These are phyloP conservation scores for Blastobotrys elegans DNA, from an alignment of 1,139 yeast genomes.

Conservation along the genomic window DNA sequence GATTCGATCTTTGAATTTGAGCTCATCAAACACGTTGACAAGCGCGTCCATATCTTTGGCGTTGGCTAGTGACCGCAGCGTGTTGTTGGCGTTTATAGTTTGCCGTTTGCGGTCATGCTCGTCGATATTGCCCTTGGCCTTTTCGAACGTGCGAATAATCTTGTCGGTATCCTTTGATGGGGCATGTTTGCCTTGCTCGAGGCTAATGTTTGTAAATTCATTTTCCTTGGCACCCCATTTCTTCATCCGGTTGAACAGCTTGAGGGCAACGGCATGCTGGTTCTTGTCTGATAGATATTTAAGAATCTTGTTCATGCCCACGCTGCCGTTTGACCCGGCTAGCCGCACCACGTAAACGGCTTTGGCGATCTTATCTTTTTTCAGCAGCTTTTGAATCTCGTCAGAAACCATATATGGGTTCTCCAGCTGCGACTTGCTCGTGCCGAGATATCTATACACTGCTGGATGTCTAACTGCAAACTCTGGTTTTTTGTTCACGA, in stretches of 20 bases:
- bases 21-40: constrained; percentile 15
- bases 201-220: constrained; percentile 15
- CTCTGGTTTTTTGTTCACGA: constrained; percentile 18
- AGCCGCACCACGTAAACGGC: constrained; percentile 21
- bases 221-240: constrained; percentile 22
- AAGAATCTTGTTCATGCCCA: constrained; percentile 23
- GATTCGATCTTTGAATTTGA: constrained; percentile 14
- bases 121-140: constrained; percentile 5
- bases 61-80: constrained; percentile 14
- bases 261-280: constrained; percentile 11
- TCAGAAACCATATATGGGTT: constrained; percentile 21
- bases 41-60: constrained; percentile 12
- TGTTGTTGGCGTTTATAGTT: constrained; percentile 16
- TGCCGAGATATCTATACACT: constrained; percentile 20
- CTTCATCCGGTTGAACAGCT: constrained; percentile 15
- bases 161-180: constrained; percentile 11
- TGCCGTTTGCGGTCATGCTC: constrained; percentile 9
- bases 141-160: constrained; percentile 12
- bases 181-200: no score
- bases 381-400: constrained; percentile 18
- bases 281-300: constrained; percentile 13
- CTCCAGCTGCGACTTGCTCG: constrained; percentile 17
- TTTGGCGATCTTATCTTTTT: constrained; percentile 17
- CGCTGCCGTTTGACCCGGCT: constrained; percentile 22
- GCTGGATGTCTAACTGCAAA: constrained; percentile 20